Evolutionary conservation across 2,329 filamentous ascomycete genomes (phyloP), one percentile per base, ranked within the genome.

Genomic region (Cladobotryum mycophilum): DNA sequence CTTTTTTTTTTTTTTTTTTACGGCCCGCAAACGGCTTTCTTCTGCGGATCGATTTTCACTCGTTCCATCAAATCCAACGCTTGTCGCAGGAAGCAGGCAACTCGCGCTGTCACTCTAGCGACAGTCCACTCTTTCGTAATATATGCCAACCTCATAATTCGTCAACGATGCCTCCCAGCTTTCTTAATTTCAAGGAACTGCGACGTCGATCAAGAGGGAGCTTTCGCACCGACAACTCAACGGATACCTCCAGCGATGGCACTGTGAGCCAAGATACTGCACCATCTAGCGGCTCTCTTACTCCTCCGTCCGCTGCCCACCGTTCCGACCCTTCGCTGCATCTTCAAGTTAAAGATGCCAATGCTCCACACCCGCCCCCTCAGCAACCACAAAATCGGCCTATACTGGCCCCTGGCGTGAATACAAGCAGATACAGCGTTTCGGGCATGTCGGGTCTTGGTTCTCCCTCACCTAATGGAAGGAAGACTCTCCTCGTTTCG

Each of bases 191-290:
- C 61, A 88, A 82, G 68, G 83, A 86, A 63, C 71, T 95, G 51
- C 86, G 88, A 60, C 82, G 88, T 60, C 84, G 85, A 60, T 93
- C 88, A 51, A 85, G 78, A 67, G 80, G 84, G 54, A 90, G 84
- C 73, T 85, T 90, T 70, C 82, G 79, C 53, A 84, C 81, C 44
- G 78, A 80, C 38, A 76, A 75, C 54, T 81, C 82, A 38, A 81
- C 77, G 44, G 81, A 85, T 60, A 77, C 76, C 8, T 81, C 79
- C 43, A 83, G 80, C 65, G 81, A 82, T 63, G 78, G 76, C 55
- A 75, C 74, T 59, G 68, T 69, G 38, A 79, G 75, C 62, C 76
- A 80, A 59, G 79, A 76, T 59, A 82, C 80, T 33, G 76, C 81
- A 47, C 79, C 80, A 36, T 82, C 81, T 12, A 86, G 78, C 64